These are phyloP conservation scores for Irpex lacteus DNA, from an alignment of 1,284 basidiomycete species.

Conservation along the genomic window DNA sequence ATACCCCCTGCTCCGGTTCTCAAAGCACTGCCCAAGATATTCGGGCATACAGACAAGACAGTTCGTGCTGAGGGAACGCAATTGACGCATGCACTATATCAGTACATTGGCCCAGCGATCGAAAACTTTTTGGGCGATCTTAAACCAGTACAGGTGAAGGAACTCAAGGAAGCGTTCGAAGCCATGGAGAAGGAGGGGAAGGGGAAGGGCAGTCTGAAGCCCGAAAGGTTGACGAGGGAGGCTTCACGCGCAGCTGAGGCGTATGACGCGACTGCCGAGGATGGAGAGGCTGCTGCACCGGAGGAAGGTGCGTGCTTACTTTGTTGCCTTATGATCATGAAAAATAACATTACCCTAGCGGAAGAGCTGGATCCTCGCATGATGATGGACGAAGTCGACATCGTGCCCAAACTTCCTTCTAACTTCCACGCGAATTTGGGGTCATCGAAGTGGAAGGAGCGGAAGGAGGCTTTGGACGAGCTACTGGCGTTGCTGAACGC, in stretches of 20 bases:
- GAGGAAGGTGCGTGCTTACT: constrained; percentile 30
- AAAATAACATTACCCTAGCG: constrained; percentile 29
- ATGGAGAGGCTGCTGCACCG: constrained; percentile 35
- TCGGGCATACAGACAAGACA: constrained; percentile 93
- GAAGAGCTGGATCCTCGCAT: constrained; percentile 74
- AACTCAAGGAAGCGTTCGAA: constrained; percentile 91
- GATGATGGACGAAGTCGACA: constrained; percentile 83
- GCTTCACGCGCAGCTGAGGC: constrained; percentile 73
- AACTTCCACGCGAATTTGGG: constrained; percentile 73
- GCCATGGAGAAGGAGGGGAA: constrained; percentile 79
- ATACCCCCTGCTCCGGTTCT: constrained; percentile 79
- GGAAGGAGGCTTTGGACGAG: constrained; percentile 90
- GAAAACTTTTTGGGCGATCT: constrained; percentile 88
- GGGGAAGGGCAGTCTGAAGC: constrained; percentile 79
- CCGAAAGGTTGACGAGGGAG: constrained; percentile 77
- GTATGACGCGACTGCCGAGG: constrained; percentile 43
- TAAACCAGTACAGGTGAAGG: constrained; percentile 98
- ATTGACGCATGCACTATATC: constrained; percentile 80
- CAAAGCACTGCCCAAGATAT: constrained; percentile 90
- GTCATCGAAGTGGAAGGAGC: constrained; percentile 98
- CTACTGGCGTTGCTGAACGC: constrained; percentile 71
- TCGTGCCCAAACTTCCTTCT: constrained; percentile 72
- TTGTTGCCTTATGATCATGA: neutral
- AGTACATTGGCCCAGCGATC: constrained; percentile 86
- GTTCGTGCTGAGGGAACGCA: constrained; percentile 90